These are phyloP conservation scores for Aegilops longissima DNA, from an alignment of 176 grass and related monocot genomes.

Conservation along the genomic window DNA sequence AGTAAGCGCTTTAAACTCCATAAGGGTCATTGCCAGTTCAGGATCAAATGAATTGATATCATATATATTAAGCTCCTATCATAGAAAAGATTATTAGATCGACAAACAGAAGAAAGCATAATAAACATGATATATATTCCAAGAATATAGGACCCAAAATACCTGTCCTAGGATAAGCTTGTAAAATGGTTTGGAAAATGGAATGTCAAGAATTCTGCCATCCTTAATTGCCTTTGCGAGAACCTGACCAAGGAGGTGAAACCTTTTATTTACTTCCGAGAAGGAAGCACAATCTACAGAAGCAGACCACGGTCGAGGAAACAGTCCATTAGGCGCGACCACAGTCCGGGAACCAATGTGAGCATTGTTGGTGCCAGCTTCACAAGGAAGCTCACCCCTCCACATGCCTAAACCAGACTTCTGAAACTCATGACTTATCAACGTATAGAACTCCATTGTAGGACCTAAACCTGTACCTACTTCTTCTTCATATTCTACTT, in stretches of 20 bases:
- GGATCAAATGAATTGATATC: constrained; percentile 79
- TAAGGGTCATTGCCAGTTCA: constrained; percentile 50
- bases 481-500: constrained; percentile 79
- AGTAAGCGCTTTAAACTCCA: constrained; percentile 83
- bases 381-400: constrained; percentile 53
- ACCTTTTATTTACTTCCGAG: constrained; percentile 49
- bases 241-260: constrained; percentile 66
- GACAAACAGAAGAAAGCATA: background rate
- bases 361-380: constrained; percentile 21
- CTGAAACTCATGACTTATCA: constrained; percentile 84
- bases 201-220: constrained; percentile 64
- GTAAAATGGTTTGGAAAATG: constrained; percentile 83
- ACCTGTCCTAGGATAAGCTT: constrained; percentile 75
- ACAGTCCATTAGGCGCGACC: constrained; percentile 56
- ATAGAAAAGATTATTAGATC: constrained; percentile 32
- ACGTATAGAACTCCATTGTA: constrained; percentile 83
- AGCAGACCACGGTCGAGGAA: constrained; percentile 64
- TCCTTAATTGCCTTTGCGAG: constrained; percentile 84
- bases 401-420: constrained; percentile 71
- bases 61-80: constrained; percentile 70
- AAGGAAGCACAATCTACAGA: constrained; percentile 42
- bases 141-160: constrained; percentile 22
- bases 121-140: constrained; percentile 19
- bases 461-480: constrained; percentile 87
- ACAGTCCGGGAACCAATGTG: constrained; percentile 40